These are phyloP conservation scores for Paramyrothecium sp. DNA, from an alignment of 2,329 filamentous ascomycete species.

Conservation along the genomic window DNA sequence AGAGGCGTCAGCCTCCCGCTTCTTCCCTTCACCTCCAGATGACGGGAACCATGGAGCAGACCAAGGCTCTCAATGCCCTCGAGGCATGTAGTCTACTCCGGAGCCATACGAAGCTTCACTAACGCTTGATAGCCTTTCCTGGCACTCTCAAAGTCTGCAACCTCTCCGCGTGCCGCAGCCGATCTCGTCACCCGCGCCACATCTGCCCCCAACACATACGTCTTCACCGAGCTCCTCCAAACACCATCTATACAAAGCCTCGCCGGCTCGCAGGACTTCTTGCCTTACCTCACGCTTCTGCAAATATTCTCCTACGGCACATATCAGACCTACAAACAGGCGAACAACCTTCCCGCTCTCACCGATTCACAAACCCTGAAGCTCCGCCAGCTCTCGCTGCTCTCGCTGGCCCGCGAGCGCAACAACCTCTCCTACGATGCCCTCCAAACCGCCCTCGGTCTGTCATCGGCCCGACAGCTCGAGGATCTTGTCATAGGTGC, in stretches of 20 bases:
- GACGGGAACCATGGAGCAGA: conserved; percentile 65
- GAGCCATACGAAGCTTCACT: not conserved
- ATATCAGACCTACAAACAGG: conserved; percentile 66
- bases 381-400: conserved; percentile 84
- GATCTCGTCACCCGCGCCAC: conserved; percentile 87
- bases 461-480: conserved; percentile 66
- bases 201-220: conserved; percentile 82
- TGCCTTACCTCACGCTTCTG: conserved; percentile 66
- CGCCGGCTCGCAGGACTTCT: conserved; percentile 57
- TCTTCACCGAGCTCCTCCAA: conserved; percentile 92
- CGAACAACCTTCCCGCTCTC: conserved; percentile 64
- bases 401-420: conserved; percentile 72
- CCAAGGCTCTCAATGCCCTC: conserved; percentile 62
- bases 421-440: conserved; percentile 70
- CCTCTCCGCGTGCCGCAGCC: conserved; percentile 77
- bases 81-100: conserved; percentile 42
- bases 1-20: too few species aligned
- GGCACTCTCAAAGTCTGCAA: conserved; percentile 81
- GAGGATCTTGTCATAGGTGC: conserved; percentile 85
- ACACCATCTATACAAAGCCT: conserved; percentile 77
- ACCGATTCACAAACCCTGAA: conserved; percentile 74
- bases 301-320: conserved; percentile 93
- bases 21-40: not conserved
- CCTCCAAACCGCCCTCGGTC: conserved; percentile 65
- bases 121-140: conserved; percentile 75